Conservation (phyloP, 805 yeast species). For the Saccharomycopsis capsularis region DNA sequence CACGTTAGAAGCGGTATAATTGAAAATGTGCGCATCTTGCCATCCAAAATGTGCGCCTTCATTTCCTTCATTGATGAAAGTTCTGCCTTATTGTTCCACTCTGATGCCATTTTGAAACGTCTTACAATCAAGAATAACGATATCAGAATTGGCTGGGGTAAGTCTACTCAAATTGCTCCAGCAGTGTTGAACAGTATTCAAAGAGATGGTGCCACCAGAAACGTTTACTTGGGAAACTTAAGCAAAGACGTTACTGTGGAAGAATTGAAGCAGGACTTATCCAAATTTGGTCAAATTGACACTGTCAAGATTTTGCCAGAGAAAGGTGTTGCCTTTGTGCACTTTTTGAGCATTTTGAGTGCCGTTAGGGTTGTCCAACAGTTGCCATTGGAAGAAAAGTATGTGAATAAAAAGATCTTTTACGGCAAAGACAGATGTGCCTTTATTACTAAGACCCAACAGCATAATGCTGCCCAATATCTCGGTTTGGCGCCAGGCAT, state of each 20-base stretch:
- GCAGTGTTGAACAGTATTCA: constrained; percentile 69
- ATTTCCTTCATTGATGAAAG: constrained; percentile 82
- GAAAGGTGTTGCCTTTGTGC: constrained; percentile 85
- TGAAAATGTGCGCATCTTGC: constrained; percentile 72
- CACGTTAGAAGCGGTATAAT: constrained; percentile 88
- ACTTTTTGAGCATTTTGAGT: constrained; percentile 74
- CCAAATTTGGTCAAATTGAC: constrained; percentile 76
- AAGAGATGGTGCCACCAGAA: constrained; percentile 87
- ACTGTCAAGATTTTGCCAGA: constrained; percentile 71
- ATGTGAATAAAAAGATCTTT: constrained; percentile 70
- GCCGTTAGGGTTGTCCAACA: constrained; percentile 84
- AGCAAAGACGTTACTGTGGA: constrained; percentile 60
- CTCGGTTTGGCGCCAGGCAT: constrained; percentile 85
- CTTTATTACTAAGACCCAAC: constrained; percentile 89
- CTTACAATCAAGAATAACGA: constrained; percentile 74
- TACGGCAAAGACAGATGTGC: constrained; percentile 96
- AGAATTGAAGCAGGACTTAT: constrained; percentile 59
- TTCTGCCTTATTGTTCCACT: constrained; percentile 84
- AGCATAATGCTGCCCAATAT: constrained; percentile 94
- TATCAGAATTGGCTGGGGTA: constrained; percentile 91
- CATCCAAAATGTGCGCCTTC: constrained; percentile 83
- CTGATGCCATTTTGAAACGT: constrained; percentile 84
- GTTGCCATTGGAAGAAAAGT: constrained; percentile 60
- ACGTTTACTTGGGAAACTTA: constrained; percentile 81
- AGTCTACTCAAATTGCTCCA: constrained; percentile 65